Evolutionary conservation across 805 yeast species (phyloP).

Genomic region (Candida peoriensis): DNA sequence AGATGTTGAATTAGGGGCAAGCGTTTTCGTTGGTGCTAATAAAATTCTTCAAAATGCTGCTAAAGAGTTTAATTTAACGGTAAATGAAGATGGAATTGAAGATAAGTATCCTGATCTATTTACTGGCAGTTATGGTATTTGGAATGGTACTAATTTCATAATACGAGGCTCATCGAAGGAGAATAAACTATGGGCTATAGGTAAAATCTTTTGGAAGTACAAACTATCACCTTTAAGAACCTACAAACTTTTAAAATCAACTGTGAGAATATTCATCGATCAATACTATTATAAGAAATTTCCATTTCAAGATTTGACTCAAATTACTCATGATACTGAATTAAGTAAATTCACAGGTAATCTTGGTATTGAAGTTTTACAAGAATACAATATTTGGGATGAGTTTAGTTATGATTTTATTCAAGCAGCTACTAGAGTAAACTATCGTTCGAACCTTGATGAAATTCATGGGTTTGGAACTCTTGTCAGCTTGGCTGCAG

Average conservation of each 20-base stretch:
- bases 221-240: constrained; percentile 27
- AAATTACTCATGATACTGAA: constrained; percentile 15
- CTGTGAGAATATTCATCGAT: constrained; percentile 26
- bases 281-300: constrained; percentile 28
- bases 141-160: constrained; percentile 31
- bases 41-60: constrained; percentile 34
- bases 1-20: constrained; percentile 41
- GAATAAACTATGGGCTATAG: constrained; percentile 1
- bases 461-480: constrained; percentile 41
- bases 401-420: constrained; percentile 27
- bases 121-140: constrained; percentile 26
- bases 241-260: constrained; percentile 12
- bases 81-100: constrained; percentile 11
- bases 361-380: constrained; percentile 25
- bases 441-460: constrained; percentile 37
- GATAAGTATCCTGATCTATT: constrained; percentile 12
- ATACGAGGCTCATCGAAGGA: constrained; percentile 7
- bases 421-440: constrained; percentile 38
- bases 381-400: constrained; percentile 19
- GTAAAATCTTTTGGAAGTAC: constrained; percentile 26
- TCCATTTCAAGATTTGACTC: constrained; percentile 29
- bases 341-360: constrained; percentile 21
- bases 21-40: constrained; percentile 38
- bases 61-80: constrained; percentile 28
- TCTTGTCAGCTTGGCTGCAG: constrained; percentile 35